Percentiles rank a stretch among this genome's conserved stretches.
Conservation (phyloP, 2,329 filamentous ascomycete genomes). For the Diaporthe sp. region DNA sequence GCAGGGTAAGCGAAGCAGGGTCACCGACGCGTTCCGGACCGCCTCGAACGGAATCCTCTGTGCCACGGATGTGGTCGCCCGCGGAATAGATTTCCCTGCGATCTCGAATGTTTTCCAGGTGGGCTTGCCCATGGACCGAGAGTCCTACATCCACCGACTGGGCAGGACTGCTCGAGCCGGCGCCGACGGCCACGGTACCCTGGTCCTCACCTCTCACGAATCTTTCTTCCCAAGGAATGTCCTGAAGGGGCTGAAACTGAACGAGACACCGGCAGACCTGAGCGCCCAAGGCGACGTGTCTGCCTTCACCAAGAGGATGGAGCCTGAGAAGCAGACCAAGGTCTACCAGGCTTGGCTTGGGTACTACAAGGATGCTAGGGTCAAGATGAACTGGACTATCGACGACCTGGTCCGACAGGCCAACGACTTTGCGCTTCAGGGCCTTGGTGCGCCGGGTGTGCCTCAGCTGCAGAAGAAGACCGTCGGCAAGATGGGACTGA, state of each 20-base stretch:
- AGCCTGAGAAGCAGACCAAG: constrained; percentile 59
- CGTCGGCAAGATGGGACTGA: constrained; percentile 71
- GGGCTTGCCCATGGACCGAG: constrained; percentile 70
- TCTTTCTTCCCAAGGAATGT: constrained; percentile 63
- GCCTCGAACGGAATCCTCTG: constrained; percentile 69
- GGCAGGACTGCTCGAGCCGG: constrained; percentile 77
- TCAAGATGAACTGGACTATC: constrained; percentile 59
- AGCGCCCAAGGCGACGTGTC: constrained; percentile 55
- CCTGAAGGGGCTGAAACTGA: constrained; percentile 68
- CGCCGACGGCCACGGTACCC: constrained; percentile 73
- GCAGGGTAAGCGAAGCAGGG: constrained; percentile 64
- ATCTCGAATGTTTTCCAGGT: constrained; percentile 77
- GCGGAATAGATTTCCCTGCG: constrained; percentile 81
- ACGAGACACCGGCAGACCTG: constrained; percentile 61
- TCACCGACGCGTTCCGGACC: constrained; percentile 75
- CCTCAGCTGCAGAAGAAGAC: constrained; percentile 63
- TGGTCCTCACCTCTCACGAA: constrained; percentile 69
- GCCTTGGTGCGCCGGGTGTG: constrained; percentile 61
- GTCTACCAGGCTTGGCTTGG: constrained; percentile 72
- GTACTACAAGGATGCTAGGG: constrained; percentile 67
- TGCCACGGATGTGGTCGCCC: constrained; percentile 79
- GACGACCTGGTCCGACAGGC: constrained; percentile 63
- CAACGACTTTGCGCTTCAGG: constrained; percentile 64
- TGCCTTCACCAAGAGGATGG: constrained; percentile 57
- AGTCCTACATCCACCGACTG: constrained; percentile 77